These are phyloP conservation scores for Saturnispora saitoi DNA, from an alignment of 805 yeast species.

Conservation along the genomic window DNA sequence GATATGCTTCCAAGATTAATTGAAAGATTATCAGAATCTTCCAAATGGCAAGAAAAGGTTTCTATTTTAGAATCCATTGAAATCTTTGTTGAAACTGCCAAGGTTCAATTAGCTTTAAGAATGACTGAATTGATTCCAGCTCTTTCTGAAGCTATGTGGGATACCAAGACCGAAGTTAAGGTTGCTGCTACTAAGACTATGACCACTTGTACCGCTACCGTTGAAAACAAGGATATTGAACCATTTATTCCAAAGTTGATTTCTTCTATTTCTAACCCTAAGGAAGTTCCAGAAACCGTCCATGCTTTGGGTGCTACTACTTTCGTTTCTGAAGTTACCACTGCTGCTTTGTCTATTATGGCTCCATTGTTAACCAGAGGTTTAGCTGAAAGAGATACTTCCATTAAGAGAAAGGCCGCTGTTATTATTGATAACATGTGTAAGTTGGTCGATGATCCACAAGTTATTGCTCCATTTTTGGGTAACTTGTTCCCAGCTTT, in stretches of 20 bases:
- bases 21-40: constrained; percentile 54
- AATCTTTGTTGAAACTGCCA: constrained; percentile 86
- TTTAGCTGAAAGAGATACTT: constrained; percentile 98
- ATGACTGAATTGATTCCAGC: constrained; percentile 99
- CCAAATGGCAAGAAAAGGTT: constrained; percentile 98
- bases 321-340: constrained; percentile 98
- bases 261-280: constrained; percentile 93
- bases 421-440: constrained; percentile 99
- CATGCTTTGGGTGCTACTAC: constrained; percentile 99
- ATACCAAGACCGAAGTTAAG: constrained; percentile 97
- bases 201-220: constrained; percentile 93
- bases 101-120: constrained; percentile 93
- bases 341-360: constrained; percentile 99
- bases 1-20: constrained; percentile 76
- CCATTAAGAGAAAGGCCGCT: constrained; percentile 99
- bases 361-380: constrained; percentile 98
- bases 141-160: constrained; percentile 99
- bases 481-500: constrained; percentile 91
- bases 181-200: constrained; percentile 92
- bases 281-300: constrained; percentile 97
- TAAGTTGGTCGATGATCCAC: constrained; percentile 99
- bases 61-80: constrained; percentile 80
- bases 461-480: constrained; percentile 99
- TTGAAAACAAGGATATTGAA: constrained; percentile 99
- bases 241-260: constrained; percentile 97